Evolutionary conservation across 768 basidiomycete genomes (phyloP), one percentile per base, ranked within the genome.

Genomic region (Boletus tomentosulus): DNA sequence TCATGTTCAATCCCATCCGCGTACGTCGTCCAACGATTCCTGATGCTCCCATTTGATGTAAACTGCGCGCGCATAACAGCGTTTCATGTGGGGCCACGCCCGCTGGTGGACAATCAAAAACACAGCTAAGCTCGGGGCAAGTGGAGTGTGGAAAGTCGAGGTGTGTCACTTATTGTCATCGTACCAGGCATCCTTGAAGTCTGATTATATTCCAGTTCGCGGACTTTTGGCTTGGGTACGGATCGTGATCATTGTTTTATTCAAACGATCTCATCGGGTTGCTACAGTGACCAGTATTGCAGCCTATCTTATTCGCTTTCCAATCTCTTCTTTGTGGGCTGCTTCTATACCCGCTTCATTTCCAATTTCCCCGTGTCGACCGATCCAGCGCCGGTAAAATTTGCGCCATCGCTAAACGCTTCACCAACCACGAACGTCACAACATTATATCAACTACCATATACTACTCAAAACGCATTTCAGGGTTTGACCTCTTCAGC

Each of bases 151-250:
- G 47, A 76, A 74, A 12, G 92, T 95, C 53, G 92, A 93, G 78
- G 89, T 89, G 59, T 63, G 53, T 57, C 35, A 10, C 15, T 28
- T 12, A 27, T 27, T 46, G 22, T 30, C 12, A 34, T 30, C 42
- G 33, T 27, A 42, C 12, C 37, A n/a, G 13, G 8, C 34, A n/a
- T 31, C 37, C 30, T 46, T 28, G 8, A 34, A 43, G 28, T 54
- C 55, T 56, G 57, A 58, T 46, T 30, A n/a, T 34, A 28, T 45
- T 39, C 1, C 53, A 89, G 85, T 93, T 93, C 66, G 71, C 85
- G 15, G 91, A 92, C 75, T 89, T 92, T 82, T 93, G 91, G 91
- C 76, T 92, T 67, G 91, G 89, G 88, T 88, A 67, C 50, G 79
- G 30, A 64, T 30, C 47, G n/a, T 3, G 37, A 46, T 5, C 10